Evolutionary conservation across 257 asterid species (phyloP), one percentile per base, ranked within the genome.

Genomic region (Solanum dulcamara): DNA sequence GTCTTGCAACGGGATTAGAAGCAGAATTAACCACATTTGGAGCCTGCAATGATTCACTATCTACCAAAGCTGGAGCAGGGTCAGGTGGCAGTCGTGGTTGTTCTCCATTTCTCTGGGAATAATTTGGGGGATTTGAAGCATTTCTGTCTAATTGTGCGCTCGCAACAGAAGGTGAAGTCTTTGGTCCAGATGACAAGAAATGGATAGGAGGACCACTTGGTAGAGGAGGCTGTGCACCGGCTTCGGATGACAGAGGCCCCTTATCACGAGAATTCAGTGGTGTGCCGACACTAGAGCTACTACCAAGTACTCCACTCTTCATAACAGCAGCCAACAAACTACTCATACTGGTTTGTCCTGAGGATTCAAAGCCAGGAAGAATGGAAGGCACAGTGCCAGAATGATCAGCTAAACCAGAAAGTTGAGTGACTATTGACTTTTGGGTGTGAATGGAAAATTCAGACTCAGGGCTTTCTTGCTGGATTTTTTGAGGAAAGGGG

Each of bases 1-100:
- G 96, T 83, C 89, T 95, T 42, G 98, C 94, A 80, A 95, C 89
- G 12, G 97, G 98, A 90, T 90, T 90, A 50, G 94, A 88, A 86
- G 88, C 84, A 80, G 93, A 82, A 87, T 84, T 90, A 32, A 86
- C 85, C 48, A 89, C 88, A 88, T 80, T 83, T 71, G 92, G 86
- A 37, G 71, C 66, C 89, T 88, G 81, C 85, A 85, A 90, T 84
- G 91, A 84, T 87, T 85, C 51, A 74, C 86, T 85, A 75, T 88
- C 89, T 40, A 82, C 71, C 46, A 70, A 72, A 84, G 93, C 86
- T 57, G 91, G 75, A 37, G 87, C 64, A 37, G 80, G 85, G 35
- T 84, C 88, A 57, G 90, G 37, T 81, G 88, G 71, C 88, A 87
- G 44, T 60, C 86, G 84, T 50, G 88, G 83, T 22, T 55, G 87